Base-by-base conservation (phyloP, 306 rosid genomes). In the Cicer arietinum region DNA sequence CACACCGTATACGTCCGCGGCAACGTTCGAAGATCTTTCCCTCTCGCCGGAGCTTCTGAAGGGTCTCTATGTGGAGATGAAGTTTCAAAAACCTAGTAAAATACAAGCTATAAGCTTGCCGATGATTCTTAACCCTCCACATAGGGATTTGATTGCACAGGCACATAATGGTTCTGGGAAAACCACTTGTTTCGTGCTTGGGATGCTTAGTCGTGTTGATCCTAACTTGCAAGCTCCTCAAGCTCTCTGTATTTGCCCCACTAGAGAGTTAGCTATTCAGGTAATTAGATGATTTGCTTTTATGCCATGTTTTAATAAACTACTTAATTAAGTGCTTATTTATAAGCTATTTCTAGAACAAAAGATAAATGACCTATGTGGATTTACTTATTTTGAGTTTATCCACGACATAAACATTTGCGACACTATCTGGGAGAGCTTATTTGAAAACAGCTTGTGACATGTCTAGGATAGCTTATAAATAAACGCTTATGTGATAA, bases 81-180 rank as follows among this genome's bases (percentile, higher is more conserved):
- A 79, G 67, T 94, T 94, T 45, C 85, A 87, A 77, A 91, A 87
- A 79, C 98, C 97, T 2, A 94, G 96, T 59, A 94, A 91, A 79
- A 91, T 94, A 47, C 98, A 94, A 74, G 94, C 93, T 8, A 82
- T 91, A 71, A 89, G 88, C 51, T 78, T 94, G 86, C 98, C 98
- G 0, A 94, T 94, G 98, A 91, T 94, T 14, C 81, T 94, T 73
- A 87, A 68, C 5, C 91, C 96, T 37, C 98, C 98, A 5, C 12
- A 85, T 59, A 86, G 84, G 67, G 93, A 91, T 74, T 77, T 94
- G 82, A 89, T 91, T 9, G 97, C 98, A 1, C 98, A 94, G 78
- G 98, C 98, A 5, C 98, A 91, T 73, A 94, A 94, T 47, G 97
- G 98, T 54, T 94, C 98, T 3, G 96, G 98, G 0, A 94, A 94